Conservation (phyloP, 768 basidiomycete genomes). For the Serpula lacrymans region DNA sequence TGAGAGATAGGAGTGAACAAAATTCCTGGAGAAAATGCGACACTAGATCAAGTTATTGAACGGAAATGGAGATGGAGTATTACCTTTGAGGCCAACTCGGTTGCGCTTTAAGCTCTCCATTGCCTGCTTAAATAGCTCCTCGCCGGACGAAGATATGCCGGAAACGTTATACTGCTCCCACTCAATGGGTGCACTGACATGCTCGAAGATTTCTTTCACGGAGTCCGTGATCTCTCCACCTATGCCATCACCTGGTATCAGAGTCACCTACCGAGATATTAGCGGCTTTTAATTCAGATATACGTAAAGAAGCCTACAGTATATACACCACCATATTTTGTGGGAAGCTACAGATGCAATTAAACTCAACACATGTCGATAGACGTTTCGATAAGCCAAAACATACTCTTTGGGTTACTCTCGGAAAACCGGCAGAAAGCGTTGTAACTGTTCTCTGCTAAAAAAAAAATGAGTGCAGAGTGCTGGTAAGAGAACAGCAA, state of each 20-base stretch:
- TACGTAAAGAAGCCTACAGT: conserved; percentile 51
- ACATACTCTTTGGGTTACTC: conserved; percentile 66
- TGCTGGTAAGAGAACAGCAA: conserved; percentile 5
- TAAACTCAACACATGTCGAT: conserved; percentile 8
- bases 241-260: conserved; percentile 98
- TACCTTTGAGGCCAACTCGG: conserved; percentile 97
- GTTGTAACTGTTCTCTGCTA: conserved; percentile 69
- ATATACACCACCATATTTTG: conserved; percentile 92
- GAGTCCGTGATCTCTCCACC: conserved; percentile 97
- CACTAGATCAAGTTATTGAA: conserved; percentile 5
- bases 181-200: conserved; percentile 96
- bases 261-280: conserved; percentile 65
- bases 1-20: conserved; percentile 98
- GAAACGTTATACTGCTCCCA: conserved; percentile 99
- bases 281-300: conserved; percentile 14
- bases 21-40: conserved; percentile 63
- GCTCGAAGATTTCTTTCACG: conserved; percentile 98
- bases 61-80: conserved; percentile 2
- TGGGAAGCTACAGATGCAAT: conserved; percentile 61
- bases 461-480: conserved; percentile 6
- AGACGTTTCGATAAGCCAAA: conserved; percentile 5
- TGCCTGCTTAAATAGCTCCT: conserved; percentile 93
- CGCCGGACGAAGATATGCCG: conserved; percentile 91
- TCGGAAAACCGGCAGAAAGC: conserved; percentile 75
- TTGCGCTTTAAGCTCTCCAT: conserved; percentile 98